Evolutionary conservation across 305 asterid species (phyloP), one percentile per base, ranked within the genome.

Genomic region (Solanum hybrid): DNA sequence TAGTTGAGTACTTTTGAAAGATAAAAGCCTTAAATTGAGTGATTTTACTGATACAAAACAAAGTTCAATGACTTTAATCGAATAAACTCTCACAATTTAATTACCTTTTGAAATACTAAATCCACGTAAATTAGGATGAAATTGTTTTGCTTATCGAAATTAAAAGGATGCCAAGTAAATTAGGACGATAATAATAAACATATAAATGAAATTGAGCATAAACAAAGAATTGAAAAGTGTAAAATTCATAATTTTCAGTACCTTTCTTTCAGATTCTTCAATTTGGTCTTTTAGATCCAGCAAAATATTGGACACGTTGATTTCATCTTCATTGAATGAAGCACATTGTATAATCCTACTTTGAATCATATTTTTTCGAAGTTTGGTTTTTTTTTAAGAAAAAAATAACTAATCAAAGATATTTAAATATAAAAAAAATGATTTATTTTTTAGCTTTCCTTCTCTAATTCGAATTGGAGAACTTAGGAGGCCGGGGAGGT

Each of bases 241-340:
- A 56, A 56, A 56, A 56, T 56, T 56, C 3, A 78, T 27, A 22
- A 0, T 78, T 22, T 22, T 10, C 12, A 13, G 22, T 90, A 91
- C 91, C 91, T 89, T 89, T 89, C 79, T 60, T 85, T 60, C 69
- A 77, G 46, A 42, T 71, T 71, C 7, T 71, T 26, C 14, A 2
- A 26, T 26, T 5, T 51, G 26, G 22, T 7, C 10, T 4, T n/a
- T 29, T 72, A 88, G 12, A 66, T 88, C 76, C 11, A 88, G 36
- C 24, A 88, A n/a, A 26, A 81, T 88, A 34, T 69, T n/a, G 1
- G 32, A n/a, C 5, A 88, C 88, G 40, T 80, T 79, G n/a, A 80
- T 69, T 32, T 88, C 90, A 12, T 16, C 27, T 40, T 79, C 87
- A 26, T 60, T 5, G 27, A 76, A 88, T 10, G 87, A 42, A 16